Conservation (phyloP, 805 yeast genomes). For the Starmerella roubikii region DNA sequence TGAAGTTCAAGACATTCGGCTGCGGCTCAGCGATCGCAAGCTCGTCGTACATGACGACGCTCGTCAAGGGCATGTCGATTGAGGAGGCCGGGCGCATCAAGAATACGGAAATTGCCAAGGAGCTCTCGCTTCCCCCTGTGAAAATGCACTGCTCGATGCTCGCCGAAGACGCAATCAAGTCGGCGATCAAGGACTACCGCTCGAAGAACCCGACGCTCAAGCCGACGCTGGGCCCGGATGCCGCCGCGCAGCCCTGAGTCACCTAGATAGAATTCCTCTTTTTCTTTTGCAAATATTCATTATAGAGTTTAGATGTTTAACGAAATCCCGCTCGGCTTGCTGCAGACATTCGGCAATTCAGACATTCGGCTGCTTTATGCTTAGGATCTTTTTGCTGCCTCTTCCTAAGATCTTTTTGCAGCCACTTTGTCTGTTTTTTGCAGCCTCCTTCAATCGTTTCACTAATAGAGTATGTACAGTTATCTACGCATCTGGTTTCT, state of each 20-base stretch:
- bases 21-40: slow-evolving; percentile 98
- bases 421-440: no score
- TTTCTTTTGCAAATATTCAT: not conserved
- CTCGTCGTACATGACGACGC: slow-evolving; percentile 85
- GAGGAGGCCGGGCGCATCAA: slow-evolving; percentile 90
- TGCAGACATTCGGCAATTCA: no score
- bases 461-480: not conserved
- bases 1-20: slow-evolving; percentile 97
- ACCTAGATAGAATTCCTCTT: not conserved
- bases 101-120: slow-evolving; percentile 89
- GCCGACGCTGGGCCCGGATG: slow-evolving; percentile 47
- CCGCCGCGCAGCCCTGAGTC: slow-evolving; percentile 21
- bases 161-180: slow-evolving; percentile 97
- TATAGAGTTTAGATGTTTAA: no score
- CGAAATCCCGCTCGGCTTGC: no score
- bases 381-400: no score
- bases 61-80: slow-evolving; percentile 85
- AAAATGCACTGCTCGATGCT: slow-evolving; percentile 96
- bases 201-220: slow-evolving; percentile 33
- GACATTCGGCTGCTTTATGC: no score
- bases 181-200: slow-evolving; percentile 90
- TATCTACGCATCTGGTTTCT: slow-evolving; percentile 1
- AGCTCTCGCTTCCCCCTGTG: slow-evolving; percentile 89
- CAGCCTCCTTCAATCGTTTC: no score
- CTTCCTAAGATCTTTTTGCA: no score